Evolutionary conservation across 2,329 filamentous ascomycete genomes (phyloP), one percentile per base, ranked within the genome.

Genomic region (Colletotrichum sp.): DNA sequence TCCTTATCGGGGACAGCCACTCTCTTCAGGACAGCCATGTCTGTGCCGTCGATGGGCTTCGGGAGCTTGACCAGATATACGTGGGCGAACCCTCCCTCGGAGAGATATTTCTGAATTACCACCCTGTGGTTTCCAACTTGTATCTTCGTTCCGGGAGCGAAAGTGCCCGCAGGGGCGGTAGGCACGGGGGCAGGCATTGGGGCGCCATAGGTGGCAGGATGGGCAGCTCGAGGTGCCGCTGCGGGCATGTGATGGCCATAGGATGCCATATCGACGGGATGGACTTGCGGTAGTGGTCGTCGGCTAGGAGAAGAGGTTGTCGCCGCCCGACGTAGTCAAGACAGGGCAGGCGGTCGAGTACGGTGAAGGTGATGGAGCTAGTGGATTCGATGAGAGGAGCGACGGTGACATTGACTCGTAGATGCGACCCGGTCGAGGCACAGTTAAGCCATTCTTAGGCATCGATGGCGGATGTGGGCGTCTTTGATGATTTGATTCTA

Each of bases 1-100:
- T 98, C 95, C 89, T 98, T 98, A 86, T 99, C 97, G 36, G 97
- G 96, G 69, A 99, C 97, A 44, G 97, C 97, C 75, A 99, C 97
- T 82, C 97, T 91, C 90, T 99, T 98, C 82, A 98, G 89, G 65
- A 98, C 96, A 15, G 95, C 96, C 80, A 92, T 89, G 80, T 98
- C 94, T 78, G 94, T 94, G 78, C 95, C 94, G 84, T 95, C 92
- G 82, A 96, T 88, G 72, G 95, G 90, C 79, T 93, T 91, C 39
- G 95, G 93, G 77, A 99, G 89, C 84, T 95, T 95, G 83, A 99
- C 97, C 66, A 99, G 93, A 87, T 99, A 99, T 82, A 99, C 97
- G 86, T 99, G 97, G 81, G 97, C 97, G 83, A 99, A 99, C 55
- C 97, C 97, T 80, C 97, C 97, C 87, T 99, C 97, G 78, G 97